Conservation (phyloP, 768 basidiomycete species). For the Asterophora lycoperdoides region DNA sequence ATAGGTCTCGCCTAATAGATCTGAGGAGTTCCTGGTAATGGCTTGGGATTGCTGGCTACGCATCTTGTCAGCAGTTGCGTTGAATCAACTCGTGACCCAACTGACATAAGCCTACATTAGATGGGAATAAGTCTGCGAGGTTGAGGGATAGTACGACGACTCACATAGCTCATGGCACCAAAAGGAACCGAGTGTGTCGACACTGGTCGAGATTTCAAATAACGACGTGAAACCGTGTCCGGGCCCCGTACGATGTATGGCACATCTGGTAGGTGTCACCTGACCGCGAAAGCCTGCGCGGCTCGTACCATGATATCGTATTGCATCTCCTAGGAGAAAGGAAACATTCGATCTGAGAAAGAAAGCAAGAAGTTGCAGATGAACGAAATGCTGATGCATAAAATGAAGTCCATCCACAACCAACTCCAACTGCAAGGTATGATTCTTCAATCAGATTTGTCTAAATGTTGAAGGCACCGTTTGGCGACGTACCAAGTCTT, state of each 20-base stretch:
- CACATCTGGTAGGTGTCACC: conserved; percentile 37
- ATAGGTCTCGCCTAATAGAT: conserved; percentile 47
- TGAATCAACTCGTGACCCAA: conserved; percentile 15
- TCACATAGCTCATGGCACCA: conserved; percentile 77
- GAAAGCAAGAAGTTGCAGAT: no score
- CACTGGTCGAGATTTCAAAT: no score
- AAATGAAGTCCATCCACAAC: conserved; percentile 26
- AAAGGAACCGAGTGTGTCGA: conserved; percentile 40
- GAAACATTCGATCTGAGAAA: conserved; percentile 15
- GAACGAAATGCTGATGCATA: conserved; percentile 22
- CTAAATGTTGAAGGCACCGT: neutral
- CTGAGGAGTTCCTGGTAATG: conserved; percentile 56
- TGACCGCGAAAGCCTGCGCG: conserved; percentile 15
- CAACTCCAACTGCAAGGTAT: conserved; percentile 19
- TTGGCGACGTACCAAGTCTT: conserved; percentile 9
- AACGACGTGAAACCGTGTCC: conserved; percentile 14
- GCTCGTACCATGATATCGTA: conserved; percentile 40
- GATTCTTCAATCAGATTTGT: neutral
- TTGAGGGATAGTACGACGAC: conserved; percentile 19
- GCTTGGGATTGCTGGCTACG: conserved; percentile 45
- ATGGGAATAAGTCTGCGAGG: neutral
- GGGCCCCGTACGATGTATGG: conserved; percentile 49
- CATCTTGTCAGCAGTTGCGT: neutral
- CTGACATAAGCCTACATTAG: conserved; percentile 51
- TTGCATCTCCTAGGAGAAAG: conserved; percentile 45